Base-by-base conservation (phyloP, 768 basidiomycete genomes). In the Boletus subparvulus region DNA sequence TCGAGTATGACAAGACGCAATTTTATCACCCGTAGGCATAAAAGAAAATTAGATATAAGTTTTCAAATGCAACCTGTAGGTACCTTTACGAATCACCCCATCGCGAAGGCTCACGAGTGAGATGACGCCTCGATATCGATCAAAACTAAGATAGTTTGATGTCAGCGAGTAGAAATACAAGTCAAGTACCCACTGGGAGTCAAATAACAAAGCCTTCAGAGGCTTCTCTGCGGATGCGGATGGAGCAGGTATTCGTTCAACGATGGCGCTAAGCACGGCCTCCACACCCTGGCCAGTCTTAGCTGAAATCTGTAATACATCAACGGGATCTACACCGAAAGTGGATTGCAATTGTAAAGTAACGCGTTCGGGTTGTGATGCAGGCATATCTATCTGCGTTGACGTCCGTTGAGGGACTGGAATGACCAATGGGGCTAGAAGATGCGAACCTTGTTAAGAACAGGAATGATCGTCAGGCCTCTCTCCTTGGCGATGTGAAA, bases 41-140 rank as follows among this genome's bases (percentile, higher is more conserved):
- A 42, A 36, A 50, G 21, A 53, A 47, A 26, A 4, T 10, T 47
- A 46, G 35, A 43, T 8, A 41, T 19, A 35, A 40, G 12, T 32
- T 26, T 35, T 8, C 41, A 26, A 35, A 21, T 10, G 24, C 16
- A 26, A 41, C 21, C 32, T 39, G 44, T 24, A 58, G 64, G 30
- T 63, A 88, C 94, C 94, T 80, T 91, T 96, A 44, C 83, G 82
- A 44, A 98, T 75, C 17, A 86, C 73, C 2, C 97, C 97, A 52
- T 83, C 81, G 64, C 90, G 86, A 19, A 99, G 73, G 61, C 83
- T 90, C 36, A 98, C 82, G 32, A 98, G 75, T 2, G 93, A 96
- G 47, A 99, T 94, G 21, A 98, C 97, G 11, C 97, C 97, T 54
- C 95, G 84, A 73, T 94, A 99, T 59, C 89, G 84, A 70, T 99